Conservation (phyloP, 129 eudicot genomes). For the Saposhnikovia divaricata region DNA sequence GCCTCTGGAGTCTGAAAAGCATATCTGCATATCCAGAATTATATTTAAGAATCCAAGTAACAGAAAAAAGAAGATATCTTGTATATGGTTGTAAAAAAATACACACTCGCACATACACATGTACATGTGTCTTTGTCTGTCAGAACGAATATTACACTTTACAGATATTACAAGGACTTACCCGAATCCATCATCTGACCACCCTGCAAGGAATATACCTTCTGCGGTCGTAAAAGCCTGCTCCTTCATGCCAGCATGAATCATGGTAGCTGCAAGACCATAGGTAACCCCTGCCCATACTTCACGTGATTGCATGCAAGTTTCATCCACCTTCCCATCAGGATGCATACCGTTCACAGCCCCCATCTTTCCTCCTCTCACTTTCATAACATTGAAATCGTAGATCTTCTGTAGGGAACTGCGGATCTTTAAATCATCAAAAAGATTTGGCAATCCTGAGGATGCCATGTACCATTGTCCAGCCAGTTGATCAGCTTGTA, state of each 20-base stretch:
- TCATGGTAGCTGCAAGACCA: constrained; percentile 87
- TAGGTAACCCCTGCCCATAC: constrained; percentile 95
- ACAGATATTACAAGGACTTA: constrained; percentile 20
- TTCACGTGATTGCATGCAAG: constrained; percentile 98
- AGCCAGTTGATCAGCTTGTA: constrained; percentile 92
- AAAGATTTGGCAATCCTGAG: constrained; percentile 76
- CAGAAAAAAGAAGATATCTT: not conserved
- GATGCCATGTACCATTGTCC: constrained; percentile 96
- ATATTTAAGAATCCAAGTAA: not conserved
- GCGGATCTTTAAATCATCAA: constrained; percentile 52
- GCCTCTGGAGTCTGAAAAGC: constrained; percentile 94
- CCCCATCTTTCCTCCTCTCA: constrained; percentile 86
- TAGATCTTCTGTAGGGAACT: constrained; percentile 65
- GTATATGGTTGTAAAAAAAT: not conserved
- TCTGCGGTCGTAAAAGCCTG: constrained; percentile 78
- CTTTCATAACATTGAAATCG: constrained; percentile 88
- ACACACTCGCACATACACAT: not conserved
- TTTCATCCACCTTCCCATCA: constrained; percentile 84
- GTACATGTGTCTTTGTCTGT: not conserved
- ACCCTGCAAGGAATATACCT: constrained; percentile 88
- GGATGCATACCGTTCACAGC: constrained; percentile 99
- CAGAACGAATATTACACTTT: not conserved
- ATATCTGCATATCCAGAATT: constrained; percentile 37
- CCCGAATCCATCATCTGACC: constrained; percentile 98
- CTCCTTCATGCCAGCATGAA: constrained; percentile 86